phyloP scores from a whole-genome alignment of 768 basidiomycete species.

The Boletus rufocinnamomeus region DNA sequence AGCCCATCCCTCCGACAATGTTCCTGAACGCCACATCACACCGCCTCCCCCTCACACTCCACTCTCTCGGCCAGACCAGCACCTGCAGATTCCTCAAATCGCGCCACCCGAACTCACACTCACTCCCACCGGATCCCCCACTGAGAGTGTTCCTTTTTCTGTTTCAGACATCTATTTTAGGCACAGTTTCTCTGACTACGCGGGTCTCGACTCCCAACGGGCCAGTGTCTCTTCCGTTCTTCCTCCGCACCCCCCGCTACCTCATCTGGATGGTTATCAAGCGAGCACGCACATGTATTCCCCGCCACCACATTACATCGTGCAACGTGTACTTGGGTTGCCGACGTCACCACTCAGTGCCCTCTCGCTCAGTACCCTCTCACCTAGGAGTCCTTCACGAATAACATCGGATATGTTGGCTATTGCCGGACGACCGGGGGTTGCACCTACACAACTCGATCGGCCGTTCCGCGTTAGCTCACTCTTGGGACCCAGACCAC shows the following conservation, averaged over 20 bases:
- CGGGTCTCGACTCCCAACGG: conserved; percentile 34
- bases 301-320: conserved; percentile 33
- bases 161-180: conserved; percentile 56
- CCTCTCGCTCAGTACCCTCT: conserved; percentile 16
- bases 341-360: conserved; percentile 26
- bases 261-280: conserved; percentile 27
- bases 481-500: conserved; percentile 34
- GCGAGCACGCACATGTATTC: conserved; percentile 14
- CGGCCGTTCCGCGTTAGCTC: conserved; percentile 20
- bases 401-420: too few relatives aligned
- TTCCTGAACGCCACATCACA: conserved; percentile 20
- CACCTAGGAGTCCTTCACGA: background rate
- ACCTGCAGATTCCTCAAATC: conserved; percentile 29
- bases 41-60: conserved; percentile 22
- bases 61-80: conserved; percentile 17
- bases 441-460: conserved; percentile 2
- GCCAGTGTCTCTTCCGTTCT: conserved; percentile 38
- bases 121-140: conserved; percentile 48
- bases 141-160: conserved; percentile 57
- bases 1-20: conserved; percentile 17
- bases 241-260: conserved; percentile 46
- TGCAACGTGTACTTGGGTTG: conserved; percentile 35
- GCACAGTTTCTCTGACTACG: conserved; percentile 39
- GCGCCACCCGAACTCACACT: conserved; percentile 30
- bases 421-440: conserved; percentile 10